These are phyloP conservation scores for Backusella australiensis DNA, from an alignment of 192 early-diverging fungal species.

Conservation along the genomic window DNA sequence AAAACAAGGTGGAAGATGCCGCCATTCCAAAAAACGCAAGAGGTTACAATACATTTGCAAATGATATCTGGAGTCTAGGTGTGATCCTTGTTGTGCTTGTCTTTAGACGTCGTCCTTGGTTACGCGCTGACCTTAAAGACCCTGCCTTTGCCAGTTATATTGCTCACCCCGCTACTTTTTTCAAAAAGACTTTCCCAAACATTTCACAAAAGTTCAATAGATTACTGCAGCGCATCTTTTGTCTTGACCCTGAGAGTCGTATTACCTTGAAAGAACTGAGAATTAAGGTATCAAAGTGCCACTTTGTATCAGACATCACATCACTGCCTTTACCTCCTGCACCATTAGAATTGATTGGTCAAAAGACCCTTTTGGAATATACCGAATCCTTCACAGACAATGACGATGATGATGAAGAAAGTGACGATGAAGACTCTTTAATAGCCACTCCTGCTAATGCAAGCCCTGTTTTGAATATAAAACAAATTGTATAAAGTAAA, in stretches of 20 bases:
- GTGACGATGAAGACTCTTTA: neutral
- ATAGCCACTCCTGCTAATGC: neutral
- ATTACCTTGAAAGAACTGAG: conserved; percentile 40
- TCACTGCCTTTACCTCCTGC: neutral
- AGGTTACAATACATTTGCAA: conserved; percentile 52
- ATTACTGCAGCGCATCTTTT: conserved; percentile 45
- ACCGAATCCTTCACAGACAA: neutral
- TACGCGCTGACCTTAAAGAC: conserved; percentile 63
- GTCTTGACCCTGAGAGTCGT: conserved; percentile 41
- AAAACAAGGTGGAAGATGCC: neutral
- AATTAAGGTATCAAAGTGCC: conserved; percentile 13
- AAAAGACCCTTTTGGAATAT: neutral
- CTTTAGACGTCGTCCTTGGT: conserved; percentile 78
- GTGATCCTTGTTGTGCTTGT: conserved; percentile 86
- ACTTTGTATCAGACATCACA: neutral
- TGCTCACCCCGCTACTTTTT: conserved; percentile 52
- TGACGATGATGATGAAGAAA: neutral
- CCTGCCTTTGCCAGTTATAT: conserved; percentile 55
- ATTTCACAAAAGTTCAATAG: conserved; percentile 60
- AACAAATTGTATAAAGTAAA: neutral
- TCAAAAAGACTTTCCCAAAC: conserved; percentile 50
- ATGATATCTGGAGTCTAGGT: conserved; percentile 93
- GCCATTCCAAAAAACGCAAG: neutral
- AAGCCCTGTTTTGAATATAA: conserved; percentile 13
- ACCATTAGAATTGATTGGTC: neutral